These are phyloP conservation scores for Rhynchosporium secalis DNA, from an alignment of 2,329 filamentous ascomycete genomes.

Conservation along the genomic window DNA sequence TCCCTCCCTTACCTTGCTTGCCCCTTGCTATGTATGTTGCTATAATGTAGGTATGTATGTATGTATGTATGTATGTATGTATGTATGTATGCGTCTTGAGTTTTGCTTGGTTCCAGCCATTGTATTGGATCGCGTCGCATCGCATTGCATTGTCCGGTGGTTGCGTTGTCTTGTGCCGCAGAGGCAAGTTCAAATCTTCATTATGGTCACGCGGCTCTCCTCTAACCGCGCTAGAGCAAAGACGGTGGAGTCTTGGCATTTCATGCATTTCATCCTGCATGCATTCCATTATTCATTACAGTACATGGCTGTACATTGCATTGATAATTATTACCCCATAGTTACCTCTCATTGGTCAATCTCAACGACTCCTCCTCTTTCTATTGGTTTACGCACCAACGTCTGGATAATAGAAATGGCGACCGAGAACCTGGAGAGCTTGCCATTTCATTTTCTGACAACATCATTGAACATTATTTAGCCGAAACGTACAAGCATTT, in stretches of 20 bases:
- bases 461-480: too few species aligned
- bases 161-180: too few species aligned
- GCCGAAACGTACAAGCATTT: neutral
- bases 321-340: conserved; percentile 13
- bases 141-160: too few species aligned
- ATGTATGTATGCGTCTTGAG: too few species aligned
- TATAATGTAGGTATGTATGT: too few species aligned
- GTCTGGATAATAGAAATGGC: neutral
- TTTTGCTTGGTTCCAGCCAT: too few species aligned
- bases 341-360: conserved; percentile 1
- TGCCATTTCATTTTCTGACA: neutral
- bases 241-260: neutral
- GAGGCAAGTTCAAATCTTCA: neutral
- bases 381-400: neutral
- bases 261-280: neutral
- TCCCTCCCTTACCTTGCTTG: too few species aligned
- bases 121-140: too few species aligned
- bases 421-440: conserved; percentile 5
- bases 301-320: neutral
- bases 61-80: too few species aligned
- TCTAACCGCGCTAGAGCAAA: neutral
- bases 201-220: conserved; percentile 1
- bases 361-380: neutral
- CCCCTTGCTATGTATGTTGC: too few species aligned
- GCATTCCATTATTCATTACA: neutral